Conservation (phyloP, 805 yeast genomes). For the Candida methanosorbosa region DNA sequence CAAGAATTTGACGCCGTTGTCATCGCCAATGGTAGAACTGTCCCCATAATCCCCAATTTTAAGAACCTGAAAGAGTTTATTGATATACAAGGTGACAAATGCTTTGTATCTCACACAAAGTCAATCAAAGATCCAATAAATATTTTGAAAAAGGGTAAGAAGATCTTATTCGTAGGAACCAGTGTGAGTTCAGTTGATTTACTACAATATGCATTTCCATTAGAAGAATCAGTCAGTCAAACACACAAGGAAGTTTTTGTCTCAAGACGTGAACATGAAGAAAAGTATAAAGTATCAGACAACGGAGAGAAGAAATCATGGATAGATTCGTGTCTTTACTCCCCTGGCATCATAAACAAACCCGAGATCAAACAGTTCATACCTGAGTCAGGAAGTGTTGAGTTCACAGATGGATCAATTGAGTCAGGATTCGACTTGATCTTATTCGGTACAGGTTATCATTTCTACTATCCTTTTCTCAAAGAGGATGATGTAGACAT, state of each 20-base stretch:
- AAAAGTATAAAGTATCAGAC: background rate
- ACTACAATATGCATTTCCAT: slow-evolving; percentile 30
- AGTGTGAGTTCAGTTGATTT: slow-evolving; percentile 64
- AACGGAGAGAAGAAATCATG: background rate
- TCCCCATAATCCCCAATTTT: slow-evolving; percentile 28
- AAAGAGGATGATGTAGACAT: slow-evolving; percentile 11
- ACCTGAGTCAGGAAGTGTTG: slow-evolving; percentile 17
- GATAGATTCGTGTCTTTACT: background rate
- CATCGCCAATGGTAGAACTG: slow-evolving; percentile 27
- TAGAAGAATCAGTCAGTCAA: too few relatives aligned
- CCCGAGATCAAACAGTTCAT: background rate
- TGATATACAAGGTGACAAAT: slow-evolving; percentile 17
- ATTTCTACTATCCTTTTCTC: slow-evolving; percentile 34
- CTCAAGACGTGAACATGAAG: background rate
- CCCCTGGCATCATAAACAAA: background rate
- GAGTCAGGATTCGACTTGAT: slow-evolving; percentile 27
- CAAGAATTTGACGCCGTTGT: slow-evolving; percentile 35
- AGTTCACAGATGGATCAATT: slow-evolving; percentile 25
- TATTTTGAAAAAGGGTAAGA: slow-evolving; percentile 12
- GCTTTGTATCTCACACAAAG: slow-evolving; percentile 16
- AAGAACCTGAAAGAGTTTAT: slow-evolving; percentile 22
- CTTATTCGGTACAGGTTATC: slow-evolving; percentile 44
- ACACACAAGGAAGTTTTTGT: too few relatives aligned
- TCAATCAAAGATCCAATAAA: slow-evolving; percentile 19
- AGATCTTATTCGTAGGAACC: slow-evolving; percentile 23